Evolutionary conservation across 2,329 filamentous ascomycete genomes (phyloP).

Genomic region (Curvularia hawaiiensis): DNA sequence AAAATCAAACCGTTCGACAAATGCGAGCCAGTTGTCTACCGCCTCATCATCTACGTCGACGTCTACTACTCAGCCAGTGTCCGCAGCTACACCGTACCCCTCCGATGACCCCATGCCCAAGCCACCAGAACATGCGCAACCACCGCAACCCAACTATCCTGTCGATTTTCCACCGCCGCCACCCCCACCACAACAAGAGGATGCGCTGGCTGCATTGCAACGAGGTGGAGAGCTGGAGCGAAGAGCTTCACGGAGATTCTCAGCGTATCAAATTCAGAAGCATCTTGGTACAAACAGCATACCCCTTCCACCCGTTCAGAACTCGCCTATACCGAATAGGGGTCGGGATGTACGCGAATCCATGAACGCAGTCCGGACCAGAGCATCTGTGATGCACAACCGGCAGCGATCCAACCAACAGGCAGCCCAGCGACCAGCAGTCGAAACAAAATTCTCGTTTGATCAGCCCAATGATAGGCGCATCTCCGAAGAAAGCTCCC

Average conservation of each 20-base stretch:
- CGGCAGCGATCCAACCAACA: conserved; percentile 54
- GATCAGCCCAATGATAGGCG: conserved; percentile 56
- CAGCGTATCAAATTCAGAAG: conserved; percentile 95
- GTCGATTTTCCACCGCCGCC: conserved; percentile 72
- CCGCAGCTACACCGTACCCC: conserved; percentile 74
- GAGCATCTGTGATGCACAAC: conserved; percentile 60
- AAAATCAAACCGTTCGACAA: conserved; percentile 40
- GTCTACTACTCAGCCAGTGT: conserved; percentile 75
- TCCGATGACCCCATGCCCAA: conserved; percentile 61
- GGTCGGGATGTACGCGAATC: conserved; percentile 85
- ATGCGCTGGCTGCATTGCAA: conserved; percentile 88
- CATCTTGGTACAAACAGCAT: conserved; percentile 87
- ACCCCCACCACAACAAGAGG: conserved; percentile 82
- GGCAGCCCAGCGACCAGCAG: conserved; percentile 43
- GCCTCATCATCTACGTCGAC: conserved; percentile 70
- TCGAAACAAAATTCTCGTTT: conserved; percentile 63
- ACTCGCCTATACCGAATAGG: conserved; percentile 81
- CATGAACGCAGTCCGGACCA: conserved; percentile 70
- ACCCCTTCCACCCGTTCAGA: conserved; percentile 78
- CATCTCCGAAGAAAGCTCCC: conserved; percentile 67
- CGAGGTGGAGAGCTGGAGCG: conserved; percentile 91
- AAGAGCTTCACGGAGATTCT: conserved; percentile 90
- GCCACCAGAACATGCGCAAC: conserved; percentile 30
- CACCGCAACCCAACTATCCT: conserved; percentile 49
- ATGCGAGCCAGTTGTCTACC: conserved; percentile 40